Evolutionary conservation across 768 basidiomycete genomes (phyloP), one percentile per base, ranked within the genome.

Genomic region (Boletus rufocinnamomeus): DNA sequence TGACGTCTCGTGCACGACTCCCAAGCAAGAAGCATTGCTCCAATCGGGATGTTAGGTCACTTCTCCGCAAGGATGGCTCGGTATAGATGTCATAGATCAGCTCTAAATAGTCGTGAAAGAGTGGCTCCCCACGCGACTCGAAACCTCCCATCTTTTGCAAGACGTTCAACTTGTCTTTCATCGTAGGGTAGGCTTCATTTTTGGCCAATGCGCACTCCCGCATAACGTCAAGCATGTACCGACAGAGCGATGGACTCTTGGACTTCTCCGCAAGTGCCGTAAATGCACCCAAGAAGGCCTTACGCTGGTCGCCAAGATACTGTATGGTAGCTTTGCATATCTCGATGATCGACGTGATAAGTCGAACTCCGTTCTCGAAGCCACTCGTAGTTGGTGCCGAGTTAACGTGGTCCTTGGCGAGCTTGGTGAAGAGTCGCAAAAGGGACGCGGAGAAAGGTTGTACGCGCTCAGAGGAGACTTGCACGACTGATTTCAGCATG

Each of bases 1-100:
- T 73, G 0, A 88, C 79, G 68, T 98, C 94, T 62, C 87, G 83
- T 3, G 91, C 88, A 32, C 92, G 86, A 72, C 92, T 94, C 6
- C 96, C 97, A 30, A 98, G 79, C 37, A 98, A 80, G 78, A 98
- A 99, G 2, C 95, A 88, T 30, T 91, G 88, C 68, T 99, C 97
- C 19, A 99, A 81, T 13, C 95, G 86, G 43, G 91, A 88, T 2
- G 97, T 99, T 60, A 99, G 79, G 63, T 99, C 97, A 56, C 93
- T 96, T 44, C 95, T 86, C 43, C 93, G 88, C 46, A 99, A 77
- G 4, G 77, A 74, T 19, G 93, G 87, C 45, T 95, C 90, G 7
- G 88, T 92, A 76, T 98, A 99, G 66, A 99, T 95, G 59, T 95
- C 93, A 69, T 92, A 88, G 56, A 99, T 89, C 59, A 98, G 80